Evolutionary conservation across 2,329 filamentous ascomycete genomes (phyloP), one percentile per base, ranked within the genome.

Genomic region (Ascochyta pisi): DNA sequence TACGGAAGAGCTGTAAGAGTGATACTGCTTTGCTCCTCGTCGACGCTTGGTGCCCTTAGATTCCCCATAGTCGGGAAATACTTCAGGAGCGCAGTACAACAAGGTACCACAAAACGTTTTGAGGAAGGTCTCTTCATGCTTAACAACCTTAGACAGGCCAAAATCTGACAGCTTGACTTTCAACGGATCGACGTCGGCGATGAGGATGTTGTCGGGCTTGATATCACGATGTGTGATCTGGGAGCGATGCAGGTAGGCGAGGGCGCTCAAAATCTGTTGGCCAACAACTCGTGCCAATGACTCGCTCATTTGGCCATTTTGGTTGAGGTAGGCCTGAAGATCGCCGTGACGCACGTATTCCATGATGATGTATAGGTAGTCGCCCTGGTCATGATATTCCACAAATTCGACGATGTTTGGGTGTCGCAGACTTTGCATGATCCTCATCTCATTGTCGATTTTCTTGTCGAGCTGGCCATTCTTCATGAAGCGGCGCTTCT

Each of bases 201-300:
- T 90, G 37, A 99, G 82, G 58, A 99, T 97, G 69, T 99, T 99
- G 80, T 99, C 95, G 0, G 95, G 95, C 73, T 99, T 99, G 70
- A 99, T 92, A 75, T 99, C 95, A n/a, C 95, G 89, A 77, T 99
- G 95, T 0, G 94, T 98, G 66, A 99, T 97, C 70, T 89, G 92
- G 67, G 90, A 89, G 49, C 83, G 81, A 74, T 99, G 95, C 8
- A 99, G 82, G 73, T 99, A 97, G 27, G 86, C 87, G 48, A 99
- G 79, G 2, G 94, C 94, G 64, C 89, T 85, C 39, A 97, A 79
- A 33, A 98, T 84, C 73, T 96, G 92, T 19, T 78, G 74, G 1
- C 92, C 86, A 74, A 97, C 90, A 5, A 80, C 80, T 73, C 89
- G 87, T n/a, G 87, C 89, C 63, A 88, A 80, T 0, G 76, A 65